Conservation (phyloP, 768 basidiomycete genomes). For the Pleurotus pulmonarius region DNA sequence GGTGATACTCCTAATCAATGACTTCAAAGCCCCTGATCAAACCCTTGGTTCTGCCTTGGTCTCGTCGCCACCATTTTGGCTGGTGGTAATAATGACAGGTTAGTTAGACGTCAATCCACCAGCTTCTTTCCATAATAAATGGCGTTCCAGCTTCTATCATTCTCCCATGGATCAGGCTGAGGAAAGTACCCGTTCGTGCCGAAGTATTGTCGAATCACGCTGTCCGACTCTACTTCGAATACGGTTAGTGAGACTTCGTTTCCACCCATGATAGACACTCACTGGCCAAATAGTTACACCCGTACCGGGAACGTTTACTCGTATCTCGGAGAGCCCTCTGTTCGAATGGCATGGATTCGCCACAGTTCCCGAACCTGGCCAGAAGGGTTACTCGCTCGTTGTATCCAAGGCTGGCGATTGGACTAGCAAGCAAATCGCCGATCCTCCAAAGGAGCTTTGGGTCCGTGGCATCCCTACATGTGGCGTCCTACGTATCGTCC, state of each 20-base stretch:
- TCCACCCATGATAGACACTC: not conserved
- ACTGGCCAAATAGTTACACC: slow-evolving; percentile 30
- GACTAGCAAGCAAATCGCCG: slow-evolving; percentile 49
- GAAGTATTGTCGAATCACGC: slow-evolving; percentile 55
- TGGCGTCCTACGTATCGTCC: slow-evolving; percentile 51
- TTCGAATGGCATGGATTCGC: slow-evolving; percentile 61
- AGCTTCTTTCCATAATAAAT: not conserved
- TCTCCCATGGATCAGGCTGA: slow-evolving; percentile 56
- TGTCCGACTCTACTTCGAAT: slow-evolving; percentile 56
- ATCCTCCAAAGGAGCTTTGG: slow-evolving; percentile 54
- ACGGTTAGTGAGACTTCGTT: slow-evolving; percentile 31
- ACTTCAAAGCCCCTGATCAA: slow-evolving; percentile 36
- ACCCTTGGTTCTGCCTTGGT: slow-evolving; percentile 40
- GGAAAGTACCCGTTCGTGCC: slow-evolving; percentile 49
- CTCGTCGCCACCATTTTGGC: slow-evolving; percentile 49
- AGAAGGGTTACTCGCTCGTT: slow-evolving; percentile 51
- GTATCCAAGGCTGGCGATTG: slow-evolving; percentile 59
- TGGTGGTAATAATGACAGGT: slow-evolving; percentile 49
- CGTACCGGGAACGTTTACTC: slow-evolving; percentile 42
- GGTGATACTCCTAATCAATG: slow-evolving; percentile 50
- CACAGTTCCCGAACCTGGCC: slow-evolving; percentile 43
- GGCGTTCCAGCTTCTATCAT: slow-evolving; percentile 39
- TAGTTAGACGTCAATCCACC: not conserved
- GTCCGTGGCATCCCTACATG: slow-evolving; percentile 54
- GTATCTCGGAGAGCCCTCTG: slow-evolving; percentile 43